Evolutionary conservation across 148 eudicot genomes (phyloP), one percentile per base, ranked within the genome.

Genomic region (Spergularia bocconei): DNA sequence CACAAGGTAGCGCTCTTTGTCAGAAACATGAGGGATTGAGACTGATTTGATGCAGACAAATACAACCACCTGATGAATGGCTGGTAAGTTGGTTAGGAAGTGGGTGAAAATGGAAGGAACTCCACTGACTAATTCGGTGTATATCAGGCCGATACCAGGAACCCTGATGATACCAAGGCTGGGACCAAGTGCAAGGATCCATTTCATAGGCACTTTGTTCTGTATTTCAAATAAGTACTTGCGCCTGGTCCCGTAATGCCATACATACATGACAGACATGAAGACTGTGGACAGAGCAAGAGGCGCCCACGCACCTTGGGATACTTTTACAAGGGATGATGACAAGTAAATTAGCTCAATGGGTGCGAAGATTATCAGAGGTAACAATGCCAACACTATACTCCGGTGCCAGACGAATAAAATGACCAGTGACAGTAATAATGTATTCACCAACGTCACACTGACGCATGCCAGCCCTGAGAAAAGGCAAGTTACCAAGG

Each of bases 141-240:
- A 84, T 33, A 86, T 80, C 55, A 86, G 83, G 71, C 85, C 84
- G 21, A 86, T 86, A 9, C 89, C 89, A 25, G 87, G 89, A 44
- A 86, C 87, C 55, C 87, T 65, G 50, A 84, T 74, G 4, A 86
- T 82, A 19, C 87, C 87, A 29, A 86, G 89, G 62, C 81, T 80
- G 11, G 89, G 85, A 48, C 89, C 89, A 11, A 86, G 62, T 36
- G 84, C 70, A 0, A 86, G 79, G 65, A 86, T 77, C 85, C 87
- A 86, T 78, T 82, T 86, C 84, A 86, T 79, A 8, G 89, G 82
- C 1, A 86, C 87, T 72, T 86, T 86, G 77, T 84, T 86, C 66
- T 86, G 89, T 13, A 77, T 61, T 41, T 84, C 85, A 13, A 63
- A 63, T 14, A 84, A 62, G 60, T 86, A 80, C 75, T 86, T 86